phyloP scores from a whole-genome alignment of 805 yeast genomes.

The Suhomyces vadensis region DNA sequence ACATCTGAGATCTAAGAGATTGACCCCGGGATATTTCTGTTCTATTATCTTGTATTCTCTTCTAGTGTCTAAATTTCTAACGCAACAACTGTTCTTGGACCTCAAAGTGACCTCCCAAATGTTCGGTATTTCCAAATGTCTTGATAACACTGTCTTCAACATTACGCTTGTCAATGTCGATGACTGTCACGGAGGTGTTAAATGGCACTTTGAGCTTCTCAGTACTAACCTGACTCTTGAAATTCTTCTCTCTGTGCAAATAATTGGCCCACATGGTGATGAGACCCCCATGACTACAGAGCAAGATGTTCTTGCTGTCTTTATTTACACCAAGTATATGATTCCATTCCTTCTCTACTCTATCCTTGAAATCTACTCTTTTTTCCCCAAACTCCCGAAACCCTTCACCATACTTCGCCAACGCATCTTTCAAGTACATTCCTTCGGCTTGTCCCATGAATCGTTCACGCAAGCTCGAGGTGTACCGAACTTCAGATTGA shows the following conservation, averaged over 20 bases:
- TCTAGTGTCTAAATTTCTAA: constrained; percentile 5
- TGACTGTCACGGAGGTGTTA: constrained; percentile 71
- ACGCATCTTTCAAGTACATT: constrained; percentile 67
- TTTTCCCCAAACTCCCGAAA: constrained; percentile 71
- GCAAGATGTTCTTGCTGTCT: constrained; percentile 49
- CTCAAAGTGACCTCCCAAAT: constrained; percentile 49
- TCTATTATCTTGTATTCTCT: no score
- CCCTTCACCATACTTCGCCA: constrained; percentile 54
- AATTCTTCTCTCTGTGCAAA: constrained; percentile 43
- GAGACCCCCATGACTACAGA: constrained; percentile 83
- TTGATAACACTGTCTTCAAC: constrained; percentile 46
- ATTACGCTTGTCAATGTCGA: constrained; percentile 51
- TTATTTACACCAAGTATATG: constrained; percentile 37
- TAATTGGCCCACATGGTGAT: constrained; percentile 60
- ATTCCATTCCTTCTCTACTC: constrained; percentile 53
- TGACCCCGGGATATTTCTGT: no score
- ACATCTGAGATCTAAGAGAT: no score
- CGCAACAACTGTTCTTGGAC: constrained; percentile 23
- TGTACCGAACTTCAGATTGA: constrained; percentile 23
- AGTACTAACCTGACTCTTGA: constrained; percentile 36
- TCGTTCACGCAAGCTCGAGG: constrained; percentile 64
- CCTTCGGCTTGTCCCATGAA: constrained; percentile 79
- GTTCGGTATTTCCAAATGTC: constrained; percentile 65
- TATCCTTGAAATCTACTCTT: constrained; percentile 41
- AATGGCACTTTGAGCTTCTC: constrained; percentile 59